Percentiles rank a stretch among this genome's conserved stretches.
Evolutionary conservation across 768 basidiomycete species (phyloP).

Genomic region (Leucogyrophana mollusca): DNA sequence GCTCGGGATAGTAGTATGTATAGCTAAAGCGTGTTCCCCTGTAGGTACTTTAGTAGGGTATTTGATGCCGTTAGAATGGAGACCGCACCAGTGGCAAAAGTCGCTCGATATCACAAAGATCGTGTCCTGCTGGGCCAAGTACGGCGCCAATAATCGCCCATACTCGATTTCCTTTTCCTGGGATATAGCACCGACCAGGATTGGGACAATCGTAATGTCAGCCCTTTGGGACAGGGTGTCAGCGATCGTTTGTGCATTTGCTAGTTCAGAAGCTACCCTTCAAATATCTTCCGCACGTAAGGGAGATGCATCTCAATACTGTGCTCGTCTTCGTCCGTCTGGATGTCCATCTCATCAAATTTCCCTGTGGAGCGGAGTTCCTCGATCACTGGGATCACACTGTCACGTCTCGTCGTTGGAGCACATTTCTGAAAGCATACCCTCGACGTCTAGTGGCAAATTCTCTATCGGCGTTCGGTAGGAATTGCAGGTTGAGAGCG

Average conservation of each 20-base stretch:
- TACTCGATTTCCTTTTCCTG: constrained; percentile 57
- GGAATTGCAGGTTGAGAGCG: constrained; percentile 70
- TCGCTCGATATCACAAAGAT: constrained; percentile 92
- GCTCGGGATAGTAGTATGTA: constrained; percentile 80
- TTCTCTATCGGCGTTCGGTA: constrained; percentile 88
- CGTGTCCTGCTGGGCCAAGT: constrained; percentile 74
- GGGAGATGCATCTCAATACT: constrained; percentile 98
- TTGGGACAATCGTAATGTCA: constrained; percentile 83
- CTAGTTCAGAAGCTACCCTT: constrained; percentile 50
- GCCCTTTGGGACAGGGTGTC: constrained; percentile 36
- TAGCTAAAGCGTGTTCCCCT: constrained; percentile 88
- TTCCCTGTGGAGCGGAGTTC: constrained; percentile 63
- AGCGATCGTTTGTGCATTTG: constrained; percentile 3
- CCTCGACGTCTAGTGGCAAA: constrained; percentile 73
- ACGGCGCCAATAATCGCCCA: constrained; percentile 76
- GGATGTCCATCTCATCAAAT: constrained; percentile 65
- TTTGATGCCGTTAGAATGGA: neutral
- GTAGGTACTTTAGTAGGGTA: neutral
- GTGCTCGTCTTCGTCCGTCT: constrained; percentile 90
- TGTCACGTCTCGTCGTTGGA: too few relatives aligned
- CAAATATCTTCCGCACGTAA: constrained; percentile 81
- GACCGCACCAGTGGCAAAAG: constrained; percentile 92
- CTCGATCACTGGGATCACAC: constrained; percentile 50
- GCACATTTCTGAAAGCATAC: constrained; percentile 44
- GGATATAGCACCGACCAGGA: constrained; percentile 82